Evolutionary conservation across 2,329 filamentous ascomycete species (phyloP).

Genomic region (Raffaelea ambrosiae): DNA sequence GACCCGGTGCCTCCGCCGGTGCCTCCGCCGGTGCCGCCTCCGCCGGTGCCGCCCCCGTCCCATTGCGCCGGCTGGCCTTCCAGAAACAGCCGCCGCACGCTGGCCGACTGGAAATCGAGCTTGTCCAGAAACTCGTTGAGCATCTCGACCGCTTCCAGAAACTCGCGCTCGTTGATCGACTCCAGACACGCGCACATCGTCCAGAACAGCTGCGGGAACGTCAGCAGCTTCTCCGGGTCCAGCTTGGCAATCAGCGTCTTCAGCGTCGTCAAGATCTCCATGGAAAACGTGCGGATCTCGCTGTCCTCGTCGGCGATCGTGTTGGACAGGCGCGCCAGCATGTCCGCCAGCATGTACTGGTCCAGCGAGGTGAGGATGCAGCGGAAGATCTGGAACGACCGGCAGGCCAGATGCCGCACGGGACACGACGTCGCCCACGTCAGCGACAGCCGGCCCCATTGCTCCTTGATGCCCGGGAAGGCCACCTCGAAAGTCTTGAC

Average conservation of each 20-base stretch:
- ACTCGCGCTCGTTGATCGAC: constrained; percentile 93
- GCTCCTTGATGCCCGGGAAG: constrained; percentile 78
- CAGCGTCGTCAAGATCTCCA: constrained; percentile 93
- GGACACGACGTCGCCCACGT: constrained; percentile 97
- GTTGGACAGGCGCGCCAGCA: constrained; percentile 90
- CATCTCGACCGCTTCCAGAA: constrained; percentile 85
- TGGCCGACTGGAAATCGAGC: constrained; percentile 66
- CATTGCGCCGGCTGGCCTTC: constrained; percentile 78
- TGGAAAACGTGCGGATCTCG: constrained; percentile 93
- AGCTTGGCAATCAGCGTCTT: constrained; percentile 86
- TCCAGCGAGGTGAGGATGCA: constrained; percentile 88
- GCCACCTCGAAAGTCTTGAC: constrained; percentile 77
- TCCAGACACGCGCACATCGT: constrained; percentile 93
- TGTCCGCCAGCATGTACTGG: constrained; percentile 90
- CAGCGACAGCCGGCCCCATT: constrained; percentile 83
- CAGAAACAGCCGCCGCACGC: constrained; percentile 60
- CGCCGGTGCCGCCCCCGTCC: too few relatives aligned
- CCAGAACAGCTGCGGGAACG: constrained; percentile 97
- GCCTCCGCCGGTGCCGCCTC: too few relatives aligned
- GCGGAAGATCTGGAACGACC: constrained; percentile 94
- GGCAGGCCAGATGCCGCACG: constrained; percentile 86
- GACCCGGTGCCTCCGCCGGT: too few relatives aligned
- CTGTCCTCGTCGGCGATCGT: constrained; percentile 92
- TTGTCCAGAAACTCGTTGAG: constrained; percentile 78
- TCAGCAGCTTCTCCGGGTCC: constrained; percentile 66